Base-by-base conservation (phyloP, 2,329 filamentous ascomycete genomes). In the Leptographium wingfieldii region DNA sequence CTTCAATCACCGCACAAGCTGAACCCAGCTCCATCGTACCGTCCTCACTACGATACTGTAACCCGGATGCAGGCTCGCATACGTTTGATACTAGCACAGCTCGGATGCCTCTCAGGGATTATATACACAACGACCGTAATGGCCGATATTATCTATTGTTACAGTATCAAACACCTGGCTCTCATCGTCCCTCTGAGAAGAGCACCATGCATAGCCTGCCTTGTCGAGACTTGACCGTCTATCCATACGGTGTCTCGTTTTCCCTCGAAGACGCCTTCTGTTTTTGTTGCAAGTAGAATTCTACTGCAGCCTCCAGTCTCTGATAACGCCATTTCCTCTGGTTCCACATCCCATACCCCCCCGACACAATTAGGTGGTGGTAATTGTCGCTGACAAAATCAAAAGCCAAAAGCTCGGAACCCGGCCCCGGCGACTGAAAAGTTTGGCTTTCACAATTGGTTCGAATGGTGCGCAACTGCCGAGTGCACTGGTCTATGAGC, bases 131-230 rank as follows among this genome's bases (percentile, higher is more conserved):
- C 55, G 40, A 40, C 40, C 55, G 27, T 31, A 6, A 5, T 3
- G 40, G 29, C 55, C 55, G 40, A 25, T 3, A 35, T n/a, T 25
- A n/a, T 56, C 38, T 56, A 56, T 40, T 35, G 33, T 48, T 56
- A 56, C 55, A 56, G 16, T 56, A 56, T 56, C 55, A 56, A 40
- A 56, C 35, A 56, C 55, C 22, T n/a, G n/a, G n/a, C 54, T 25
- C 54, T 40, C 35, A 35, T 12, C 52, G 33, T 38, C 16, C 22
- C 31, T 9, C 2, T 38, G 52, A 38, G 6, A 31, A 55, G 52
- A n/a, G n/a, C 29, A 11, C 5, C 31, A 38, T 29, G 33, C 31
- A n/a, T 33, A 29, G 14, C 14, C 48, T 27, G 31, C 25, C 25
- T 22, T n/a, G 14, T 14, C 14, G 40, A 25, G 22, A 40, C 38